These are phyloP conservation scores for Mucor racemosus DNA, from an alignment of 371 early-diverging fungal species.

Conservation along the genomic window DNA sequence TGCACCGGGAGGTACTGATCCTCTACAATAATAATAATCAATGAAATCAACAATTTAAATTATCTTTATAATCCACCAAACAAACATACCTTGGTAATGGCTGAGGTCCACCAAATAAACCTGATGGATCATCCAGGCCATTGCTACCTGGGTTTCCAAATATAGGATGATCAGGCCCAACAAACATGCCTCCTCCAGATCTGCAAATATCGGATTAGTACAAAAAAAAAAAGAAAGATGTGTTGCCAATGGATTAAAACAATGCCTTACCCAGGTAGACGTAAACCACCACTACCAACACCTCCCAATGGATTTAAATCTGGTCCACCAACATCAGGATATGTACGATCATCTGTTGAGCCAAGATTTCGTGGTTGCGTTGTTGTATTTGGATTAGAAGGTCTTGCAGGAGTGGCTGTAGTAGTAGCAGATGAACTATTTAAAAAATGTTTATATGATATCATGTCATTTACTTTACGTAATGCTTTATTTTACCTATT, in stretches of 20 bases:
- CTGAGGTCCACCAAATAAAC: conserved; percentile 57
- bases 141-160: conserved; percentile 59
- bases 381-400: neutral
- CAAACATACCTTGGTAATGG: conserved; percentile 51
- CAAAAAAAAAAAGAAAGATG: no score
- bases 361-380: neutral
- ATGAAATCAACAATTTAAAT: no score
- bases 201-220: neutral
- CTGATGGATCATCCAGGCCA: conserved; percentile 34
- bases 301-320: conserved; percentile 64
- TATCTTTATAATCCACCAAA: neutral
- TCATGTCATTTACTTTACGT: neutral
- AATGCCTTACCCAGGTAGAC: conserved; percentile 48
- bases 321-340: conserved; percentile 57
- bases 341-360: conserved; percentile 32
- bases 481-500: neutral
- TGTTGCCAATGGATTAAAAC: no score
- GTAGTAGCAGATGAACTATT: neutral
- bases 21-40: conserved; percentile 34
- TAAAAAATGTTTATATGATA: neutral
- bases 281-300: conserved; percentile 25
- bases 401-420: neutral
- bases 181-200: conserved; percentile 81
- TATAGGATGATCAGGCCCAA: conserved; percentile 92
- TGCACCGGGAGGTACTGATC: conserved; percentile 92